These are phyloP conservation scores for Phoma sp. DNA, from an alignment of 2,329 filamentous ascomycete genomes.

Conservation along the genomic window DNA sequence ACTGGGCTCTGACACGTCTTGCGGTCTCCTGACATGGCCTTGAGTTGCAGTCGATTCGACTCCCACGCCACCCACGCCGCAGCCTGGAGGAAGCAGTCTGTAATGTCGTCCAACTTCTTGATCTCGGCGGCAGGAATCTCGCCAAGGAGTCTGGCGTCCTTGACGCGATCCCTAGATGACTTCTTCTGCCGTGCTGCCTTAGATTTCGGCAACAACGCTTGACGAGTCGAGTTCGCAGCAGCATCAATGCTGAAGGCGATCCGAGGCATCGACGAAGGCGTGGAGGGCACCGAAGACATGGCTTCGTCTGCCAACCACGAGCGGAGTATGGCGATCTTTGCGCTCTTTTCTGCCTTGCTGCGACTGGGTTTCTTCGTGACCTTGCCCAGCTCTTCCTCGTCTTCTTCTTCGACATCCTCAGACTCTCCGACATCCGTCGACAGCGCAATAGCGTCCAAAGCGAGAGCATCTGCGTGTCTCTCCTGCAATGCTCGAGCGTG, in stretches of 20 bases:
- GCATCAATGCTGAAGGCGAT: slow-evolving; percentile 26
- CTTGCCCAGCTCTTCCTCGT: background rate
- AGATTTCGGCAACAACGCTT: slow-evolving; percentile 12
- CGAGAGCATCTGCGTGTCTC: slow-evolving; percentile 13
- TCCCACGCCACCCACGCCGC: slow-evolving; percentile 81
- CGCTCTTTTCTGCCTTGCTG: slow-evolving; percentile 57
- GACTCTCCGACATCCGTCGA: slow-evolving; percentile 9
- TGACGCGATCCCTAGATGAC: background rate
- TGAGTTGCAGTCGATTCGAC: slow-evolving; percentile 53
- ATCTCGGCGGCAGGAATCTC: slow-evolving; percentile 14
- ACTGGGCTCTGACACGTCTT: background rate
- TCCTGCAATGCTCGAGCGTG: slow-evolving; percentile 15
- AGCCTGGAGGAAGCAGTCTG: slow-evolving; percentile 79
- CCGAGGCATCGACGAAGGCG: slow-evolving; percentile 9
- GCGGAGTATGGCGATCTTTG: slow-evolving; percentile 68
- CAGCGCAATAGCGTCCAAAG: background rate
- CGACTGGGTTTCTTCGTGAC: slow-evolving; percentile 44
- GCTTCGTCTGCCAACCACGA: slow-evolving; percentile 35
- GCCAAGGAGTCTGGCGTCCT: background rate
- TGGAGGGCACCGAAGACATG: slow-evolving; percentile 12
- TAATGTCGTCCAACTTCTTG: slow-evolving; percentile 77
- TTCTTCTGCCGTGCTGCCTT: background rate
- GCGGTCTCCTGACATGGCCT: background rate
- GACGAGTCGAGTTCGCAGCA: slow-evolving; percentile 7
- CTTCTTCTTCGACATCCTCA: background rate